A percentile compares a stretch with the other conserved stretches of the same genome.
phyloP scores from a whole-genome alignment of 2,329 filamentous ascomycete species.

The Aspergillus fischeri region DNA sequence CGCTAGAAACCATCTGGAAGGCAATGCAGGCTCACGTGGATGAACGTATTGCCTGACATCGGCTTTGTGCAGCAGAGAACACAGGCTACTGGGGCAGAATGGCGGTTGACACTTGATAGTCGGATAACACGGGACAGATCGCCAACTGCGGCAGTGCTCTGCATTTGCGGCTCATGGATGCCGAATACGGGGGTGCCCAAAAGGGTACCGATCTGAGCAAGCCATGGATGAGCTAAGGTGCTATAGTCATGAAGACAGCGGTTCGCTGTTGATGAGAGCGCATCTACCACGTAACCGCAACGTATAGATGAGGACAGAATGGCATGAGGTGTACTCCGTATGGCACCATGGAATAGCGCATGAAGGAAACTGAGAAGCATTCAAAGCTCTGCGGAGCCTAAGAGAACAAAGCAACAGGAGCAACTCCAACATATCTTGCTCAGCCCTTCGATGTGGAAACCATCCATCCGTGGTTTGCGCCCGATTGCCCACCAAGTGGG shows the following conservation, averaged over 20 bases:
- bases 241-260: not conserved
- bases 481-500: not conserved
- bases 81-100: not conserved
- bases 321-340: not conserved
- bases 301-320: too few species aligned
- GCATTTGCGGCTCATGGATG: not conserved
- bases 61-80: not conserved
- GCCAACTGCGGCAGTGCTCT: not conserved
- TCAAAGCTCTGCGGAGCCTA: too few species aligned
- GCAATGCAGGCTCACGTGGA: not conserved
- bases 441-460: not conserved
- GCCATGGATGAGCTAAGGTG: too few species aligned
- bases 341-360: too few species aligned
- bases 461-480: not conserved
- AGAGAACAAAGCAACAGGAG: not conserved
- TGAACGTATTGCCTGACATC: not conserved
- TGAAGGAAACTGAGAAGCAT: not conserved
- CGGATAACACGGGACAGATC: not conserved
- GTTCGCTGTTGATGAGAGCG: not conserved
- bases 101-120: not conserved
- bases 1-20: constrained; percentile 10
- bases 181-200: not conserved
- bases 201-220: not conserved
- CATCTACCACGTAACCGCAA: too few species aligned
- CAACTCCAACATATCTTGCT: not conserved